A percentile compares a stretch with the other conserved stretches of the same genome.
Evolutionary conservation across 495 filamentous ascomycete species (phyloP).

Genomic region (Hypoxylon crocopeplum): DNA sequence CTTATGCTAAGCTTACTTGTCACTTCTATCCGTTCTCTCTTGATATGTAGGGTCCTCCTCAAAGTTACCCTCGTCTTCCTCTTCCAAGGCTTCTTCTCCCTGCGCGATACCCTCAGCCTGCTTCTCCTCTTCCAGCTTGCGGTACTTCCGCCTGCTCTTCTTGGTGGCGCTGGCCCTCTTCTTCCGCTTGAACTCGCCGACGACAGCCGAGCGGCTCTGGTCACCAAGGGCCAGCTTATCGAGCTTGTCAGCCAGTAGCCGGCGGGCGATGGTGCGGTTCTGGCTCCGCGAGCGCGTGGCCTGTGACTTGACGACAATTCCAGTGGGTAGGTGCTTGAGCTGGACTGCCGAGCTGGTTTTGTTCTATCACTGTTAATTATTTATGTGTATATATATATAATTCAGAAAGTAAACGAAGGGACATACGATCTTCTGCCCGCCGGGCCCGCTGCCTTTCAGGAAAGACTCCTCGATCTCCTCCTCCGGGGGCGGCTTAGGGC

Average conservation of each 20-base stretch:
- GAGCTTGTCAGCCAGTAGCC: slow-evolving; percentile 76
- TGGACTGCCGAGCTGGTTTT: slow-evolving; percentile 97
- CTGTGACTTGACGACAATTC: slow-evolving; percentile 90
- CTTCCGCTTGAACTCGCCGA: slow-evolving; percentile 53
- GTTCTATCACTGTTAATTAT: slow-evolving; percentile 62
- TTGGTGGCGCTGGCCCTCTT: slow-evolving; percentile 55
- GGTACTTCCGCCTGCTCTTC: slow-evolving; percentile 58
- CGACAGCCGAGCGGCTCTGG: slow-evolving; percentile 51
- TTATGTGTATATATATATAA: too few species aligned
- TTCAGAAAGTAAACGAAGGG: too few species aligned
- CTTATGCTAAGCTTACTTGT: too few species aligned
- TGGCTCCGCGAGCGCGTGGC: slow-evolving; percentile 85
- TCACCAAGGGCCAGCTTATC: slow-evolving; percentile 66
- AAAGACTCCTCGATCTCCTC: slow-evolving; percentile 82
- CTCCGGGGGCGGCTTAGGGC: slow-evolving; percentile 73
- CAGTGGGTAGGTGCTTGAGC: slow-evolving; percentile 86
- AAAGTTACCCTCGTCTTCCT: slow-evolving; percentile 8
- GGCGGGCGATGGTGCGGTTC: slow-evolving; percentile 86
- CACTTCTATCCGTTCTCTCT: background rate
- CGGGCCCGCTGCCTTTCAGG: slow-evolving; percentile 90
- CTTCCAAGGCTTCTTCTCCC: slow-evolving; percentile 4
- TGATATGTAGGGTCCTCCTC: slow-evolving; percentile 1
- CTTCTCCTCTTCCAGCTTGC: slow-evolving; percentile 53
- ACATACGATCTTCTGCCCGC: slow-evolving; percentile 89
- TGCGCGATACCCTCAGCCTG: background rate